Evolutionary conservation across 1,284 basidiomycete genomes (phyloP).

Genomic region (Trichosporon sp.): DNA sequence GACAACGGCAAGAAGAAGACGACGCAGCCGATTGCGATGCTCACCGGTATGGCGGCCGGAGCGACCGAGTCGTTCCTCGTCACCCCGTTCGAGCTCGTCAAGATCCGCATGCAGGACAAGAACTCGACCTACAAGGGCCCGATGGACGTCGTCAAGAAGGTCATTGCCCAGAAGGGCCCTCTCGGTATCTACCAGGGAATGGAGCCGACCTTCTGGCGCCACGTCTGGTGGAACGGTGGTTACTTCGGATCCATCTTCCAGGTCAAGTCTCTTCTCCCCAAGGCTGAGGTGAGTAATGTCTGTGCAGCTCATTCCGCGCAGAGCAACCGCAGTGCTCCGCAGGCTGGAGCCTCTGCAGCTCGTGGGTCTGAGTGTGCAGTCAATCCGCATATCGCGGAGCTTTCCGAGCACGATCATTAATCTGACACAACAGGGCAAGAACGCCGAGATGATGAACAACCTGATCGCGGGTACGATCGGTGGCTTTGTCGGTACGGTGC

Average conservation of each 20-base stretch:
- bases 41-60: conserved; percentile 90
- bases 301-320: conserved; percentile 32
- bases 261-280: conserved; percentile 72
- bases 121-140: conserved; percentile 81
- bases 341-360: conserved; percentile 50
- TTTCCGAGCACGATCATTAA: background rate
- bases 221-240: conserved; percentile 84
- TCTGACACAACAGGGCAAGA: conserved; percentile 56
- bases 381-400: too few species aligned
- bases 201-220: conserved; percentile 94
- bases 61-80: conserved; percentile 85
- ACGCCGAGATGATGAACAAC: conserved; percentile 78
- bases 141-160: conserved; percentile 78
- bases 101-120: conserved; percentile 92
- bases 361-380: too few species aligned
- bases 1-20: conserved; percentile 68
- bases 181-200: conserved; percentile 73
- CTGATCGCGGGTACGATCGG: conserved; percentile 85
- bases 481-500: conserved; percentile 72
- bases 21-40: conserved; percentile 76
- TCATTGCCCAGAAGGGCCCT: conserved; percentile 70
- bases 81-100: conserved; percentile 95
- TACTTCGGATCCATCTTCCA: conserved; percentile 89
- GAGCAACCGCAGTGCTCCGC: background rate
- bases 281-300: conserved; percentile 53